Evolutionary conservation across 176 grass and related monocot genomes (phyloP), one percentile per base, ranked within the genome.

Genomic region (Leersia perrieri): DNA sequence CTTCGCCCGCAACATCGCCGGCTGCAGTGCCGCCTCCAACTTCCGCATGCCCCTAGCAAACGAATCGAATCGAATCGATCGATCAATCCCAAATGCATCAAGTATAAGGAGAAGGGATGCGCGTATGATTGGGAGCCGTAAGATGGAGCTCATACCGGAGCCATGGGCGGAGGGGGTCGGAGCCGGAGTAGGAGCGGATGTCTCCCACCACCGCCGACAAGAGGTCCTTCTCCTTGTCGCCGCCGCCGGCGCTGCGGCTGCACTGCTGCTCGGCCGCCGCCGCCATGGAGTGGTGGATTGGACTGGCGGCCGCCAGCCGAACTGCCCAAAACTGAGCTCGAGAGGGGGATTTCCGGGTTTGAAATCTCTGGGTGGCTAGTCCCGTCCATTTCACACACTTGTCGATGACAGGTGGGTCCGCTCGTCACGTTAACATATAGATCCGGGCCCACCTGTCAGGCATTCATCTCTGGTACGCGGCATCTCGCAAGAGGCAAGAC

Each of bases 131-230:
- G n/a, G 16, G 79, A 5, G 18, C 5, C n/a, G n/a, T n/a, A n/a
- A n/a, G 62, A 14, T 16, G 63, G 12, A 23, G 38, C 51, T 11
- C 26, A 36, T 82, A 97, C 94, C 73, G 77, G 63, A 98, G 90
- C 92, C 92, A 98, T 33, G 92, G 95, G 29, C 90, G 92, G 45
- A 98, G 84, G 14, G 95, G 95, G 39, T 95, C 92, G 18, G 87
- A 76, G 27, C 92, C 90, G 53, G 84, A 66, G 82, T 95, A 98
- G 86, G 12, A 39, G 28, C 90, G 86, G 64, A 98, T 91, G 66
- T 94, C 84, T 22, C 36, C 64, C 36, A 98, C 39, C 62, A 95
- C 88, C 6, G 90, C 91, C 3, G 90, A 82, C 8, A 98, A 79
- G 36, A 98, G 86, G 72, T 84, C 88, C 78, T 83, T 89, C 69